Base-by-base conservation (phyloP, 805 yeast species). In the Peterozyma xylosa region DNA sequence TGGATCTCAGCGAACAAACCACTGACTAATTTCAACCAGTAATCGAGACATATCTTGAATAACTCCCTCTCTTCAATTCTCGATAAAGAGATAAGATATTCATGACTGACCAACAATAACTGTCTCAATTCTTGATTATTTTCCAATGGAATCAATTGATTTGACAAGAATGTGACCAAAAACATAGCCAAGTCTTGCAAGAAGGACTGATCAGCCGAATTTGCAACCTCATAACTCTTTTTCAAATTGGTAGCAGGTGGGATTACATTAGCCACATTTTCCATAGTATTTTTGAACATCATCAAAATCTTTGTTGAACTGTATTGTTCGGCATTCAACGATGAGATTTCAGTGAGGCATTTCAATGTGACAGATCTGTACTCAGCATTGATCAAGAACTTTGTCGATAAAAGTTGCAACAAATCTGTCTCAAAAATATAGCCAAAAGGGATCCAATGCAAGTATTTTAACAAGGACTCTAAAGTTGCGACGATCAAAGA, bases 181-280 rank as follows among this genome's bases (percentile, higher is more conserved):
- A 83, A 93, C 85, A 91, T 82, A 14, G 97, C 96, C 56, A 93
- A 75, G 68, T 93, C 96, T 65, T 93, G 96, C 53, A 93, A 76
- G 57, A 90, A 90, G 34, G 93, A 90, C 70, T 93, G 98, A 59
- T 91, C 97, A 38, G 76, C 70, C 16, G 95, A 76, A 57, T 74
- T 76, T 6, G 96, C 96, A 51, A 72, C 70, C 41, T 76, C 73
- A 64, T 93, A 93, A 27, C 86, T 78, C 41, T 71, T 71, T 53
- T 75, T 79, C 54, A 93, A 71, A 56, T 90, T 86, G 4, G 88
- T 74, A 33, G 74, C 69, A 16, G 80, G 71, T 2, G 97, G 96
- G 9, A 93, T 73, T 37, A 88, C 79, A 36, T 64, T 63, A 39
- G 71, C 62, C 48, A 93, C 74, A 52, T 80, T 80, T 47, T 82